Evolutionary conservation across 2,329 filamentous ascomycete species (phyloP), one percentile per base, ranked within the genome.

Genomic region (Colletotrichum zoysiae): DNA sequence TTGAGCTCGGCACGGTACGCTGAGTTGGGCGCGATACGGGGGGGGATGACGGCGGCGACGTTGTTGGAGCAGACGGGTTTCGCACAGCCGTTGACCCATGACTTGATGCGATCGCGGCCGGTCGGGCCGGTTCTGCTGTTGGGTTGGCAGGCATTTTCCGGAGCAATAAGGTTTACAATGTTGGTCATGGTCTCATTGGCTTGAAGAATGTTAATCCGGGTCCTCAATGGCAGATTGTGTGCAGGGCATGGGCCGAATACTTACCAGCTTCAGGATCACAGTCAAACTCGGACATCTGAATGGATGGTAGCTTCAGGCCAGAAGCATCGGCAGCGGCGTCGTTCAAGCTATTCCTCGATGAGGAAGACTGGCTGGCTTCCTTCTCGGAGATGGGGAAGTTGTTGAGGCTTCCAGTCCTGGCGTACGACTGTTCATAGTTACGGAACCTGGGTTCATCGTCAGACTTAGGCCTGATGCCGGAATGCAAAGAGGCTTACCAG

Each of bases 401-500:
- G 35, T 74, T 59, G 8, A 70, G 68, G 4, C 71, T 65, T 30
- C 64, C 69, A 0, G 75, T 75, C 50, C 74, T 76, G 33, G 72
- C 59, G 23, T 79, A 75, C 0, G 67, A 51, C 75, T 77, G 74
- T 74, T 86, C 81, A 67, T 84, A 86, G 74, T 83, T 84, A 72
- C 82, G 83, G 78, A 80, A 85, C 83, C 83, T 85, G 65, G 4
- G 2, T 6, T 16, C 8, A 9, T 33, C 0, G 48, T 71, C 50
- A 65, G 62, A 40, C 26, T 11, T 9, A 1, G 30, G 0, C 7
- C 2, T 3, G 23, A 9, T 4, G 1, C 30, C 2, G 6, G 6
- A 2, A n/a, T 14, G 12, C 1, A 14, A 30, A 9, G 2, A 5
- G 2, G n/a, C 80, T 35, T 76, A 86, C 84, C 84, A 86, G 50